Conservation (phyloP, 1,284 basidiomycete species). For the Boletus sp. region DNA sequence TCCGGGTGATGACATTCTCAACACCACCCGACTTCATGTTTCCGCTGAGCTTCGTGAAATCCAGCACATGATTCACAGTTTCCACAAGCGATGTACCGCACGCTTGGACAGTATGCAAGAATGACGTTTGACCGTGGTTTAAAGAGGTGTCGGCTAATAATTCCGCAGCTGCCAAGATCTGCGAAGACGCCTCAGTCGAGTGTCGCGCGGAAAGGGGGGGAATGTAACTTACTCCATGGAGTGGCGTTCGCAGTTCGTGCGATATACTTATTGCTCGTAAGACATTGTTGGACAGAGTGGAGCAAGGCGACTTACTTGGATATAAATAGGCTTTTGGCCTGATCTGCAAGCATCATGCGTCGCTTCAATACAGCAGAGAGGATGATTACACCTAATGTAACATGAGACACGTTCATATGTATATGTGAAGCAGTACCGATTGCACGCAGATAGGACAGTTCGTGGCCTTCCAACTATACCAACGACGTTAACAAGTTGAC, state of each 20-base stretch:
- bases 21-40: conserved; percentile 73
- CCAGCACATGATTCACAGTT: conserved; percentile 94
- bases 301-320: conserved; percentile 62
- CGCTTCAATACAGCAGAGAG: conserved; percentile 90
- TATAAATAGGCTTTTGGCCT: conserved; percentile 86
- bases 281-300: not conserved
- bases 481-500: conserved; percentile 4
- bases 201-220: not conserved
- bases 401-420: conserved; percentile 11
- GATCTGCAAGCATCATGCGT: conserved; percentile 91
- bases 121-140: conserved; percentile 79
- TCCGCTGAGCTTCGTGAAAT: conserved; percentile 95
- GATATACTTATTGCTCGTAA: conserved; percentile 63
- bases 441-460: conserved; percentile 86
- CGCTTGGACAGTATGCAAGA: conserved; percentile 86
- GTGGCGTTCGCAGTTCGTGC: conserved; percentile 86
- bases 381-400: conserved; percentile 77
- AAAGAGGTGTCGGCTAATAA: conserved; percentile 80
- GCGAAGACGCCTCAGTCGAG: conserved; percentile 10
- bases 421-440: conserved; percentile 48
- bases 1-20: conserved; percentile 69
- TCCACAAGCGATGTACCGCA: conserved; percentile 82
- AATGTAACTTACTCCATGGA: conserved; percentile 65
- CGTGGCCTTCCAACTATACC: conserved; percentile 80
- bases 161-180: conserved; percentile 90